These are phyloP conservation scores for Ustilago xerochloae DNA, from an alignment of 1,284 basidiomycete species.

Conservation along the genomic window DNA sequence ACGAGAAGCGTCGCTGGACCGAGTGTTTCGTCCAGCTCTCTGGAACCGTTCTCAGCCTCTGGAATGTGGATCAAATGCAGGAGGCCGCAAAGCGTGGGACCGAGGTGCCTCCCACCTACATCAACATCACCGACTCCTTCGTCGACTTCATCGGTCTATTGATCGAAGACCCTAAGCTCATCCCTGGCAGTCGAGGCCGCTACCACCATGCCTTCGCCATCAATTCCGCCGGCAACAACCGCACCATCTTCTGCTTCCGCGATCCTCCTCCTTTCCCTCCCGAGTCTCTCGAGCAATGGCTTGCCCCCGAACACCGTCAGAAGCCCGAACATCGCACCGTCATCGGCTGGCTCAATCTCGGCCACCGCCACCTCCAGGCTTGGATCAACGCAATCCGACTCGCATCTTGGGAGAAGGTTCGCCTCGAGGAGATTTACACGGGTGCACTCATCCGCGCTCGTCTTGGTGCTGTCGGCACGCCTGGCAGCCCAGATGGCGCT, in stretches of 20 bases:
- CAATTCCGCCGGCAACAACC: slow-evolving; percentile 92
- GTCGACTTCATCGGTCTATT: slow-evolving; percentile 72
- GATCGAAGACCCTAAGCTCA: slow-evolving; percentile 71
- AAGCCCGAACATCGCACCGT: slow-evolving; percentile 60
- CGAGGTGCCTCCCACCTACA: slow-evolving; percentile 85
- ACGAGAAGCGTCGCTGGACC: slow-evolving; percentile 59
- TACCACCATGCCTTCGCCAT: slow-evolving; percentile 82
- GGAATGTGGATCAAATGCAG: slow-evolving; percentile 86
- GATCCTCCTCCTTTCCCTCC: slow-evolving; percentile 57
- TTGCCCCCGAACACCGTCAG: slow-evolving; percentile 51
- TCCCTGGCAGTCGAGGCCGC: slow-evolving; percentile 71
- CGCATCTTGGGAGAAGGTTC: slow-evolving; percentile 92
- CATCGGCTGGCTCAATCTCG: slow-evolving; percentile 62
- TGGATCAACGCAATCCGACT: slow-evolving; percentile 93
- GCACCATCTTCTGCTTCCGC: slow-evolving; percentile 78
- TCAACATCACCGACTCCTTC: slow-evolving; percentile 84
- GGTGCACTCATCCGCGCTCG: slow-evolving; percentile 79
- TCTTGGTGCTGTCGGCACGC: slow-evolving; percentile 67
- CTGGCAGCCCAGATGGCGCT: slow-evolving; percentile 23
- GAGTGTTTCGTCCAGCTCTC: slow-evolving; percentile 81
- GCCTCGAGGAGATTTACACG: slow-evolving; percentile 96
- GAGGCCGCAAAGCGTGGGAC: slow-evolving; percentile 81
- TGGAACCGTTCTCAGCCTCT: slow-evolving; percentile 89
- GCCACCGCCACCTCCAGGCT: slow-evolving; percentile 62
- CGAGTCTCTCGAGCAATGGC: slow-evolving; percentile 52